Conservation (phyloP, 2,329 filamentous ascomycete genomes). For the Furcasterigmium furcatum region DNA sequence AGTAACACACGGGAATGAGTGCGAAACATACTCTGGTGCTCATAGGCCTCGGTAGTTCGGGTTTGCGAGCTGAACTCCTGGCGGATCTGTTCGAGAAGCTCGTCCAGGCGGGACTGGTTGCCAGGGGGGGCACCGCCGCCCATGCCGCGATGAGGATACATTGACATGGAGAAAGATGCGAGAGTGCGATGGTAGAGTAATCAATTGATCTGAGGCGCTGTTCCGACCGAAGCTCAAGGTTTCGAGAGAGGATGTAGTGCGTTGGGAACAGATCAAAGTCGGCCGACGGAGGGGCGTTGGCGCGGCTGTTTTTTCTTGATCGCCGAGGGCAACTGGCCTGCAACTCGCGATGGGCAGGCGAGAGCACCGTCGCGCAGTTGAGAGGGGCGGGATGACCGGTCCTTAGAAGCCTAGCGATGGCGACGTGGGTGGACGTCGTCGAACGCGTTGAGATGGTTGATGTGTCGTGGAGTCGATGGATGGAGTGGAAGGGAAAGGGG, state of each 20-base stretch:
- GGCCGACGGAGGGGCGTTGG: too few species aligned
- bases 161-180: slow-evolving; percentile 50
- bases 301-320: too few species aligned
- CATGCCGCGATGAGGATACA: slow-evolving; percentile 92
- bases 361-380: too few species aligned
- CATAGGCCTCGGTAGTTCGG: slow-evolving; percentile 79
- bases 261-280: too few species aligned
- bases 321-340: too few species aligned
- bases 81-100: slow-evolving; percentile 88
- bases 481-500: slow-evolving; percentile 3
- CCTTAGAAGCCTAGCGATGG: too few species aligned
- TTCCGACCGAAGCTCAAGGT: too few species aligned
- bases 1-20: too few species aligned
- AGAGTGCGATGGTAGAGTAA: neutral
- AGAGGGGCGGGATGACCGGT: too few species aligned
- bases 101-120: slow-evolving; percentile 68
- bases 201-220: neutral
- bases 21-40: slow-evolving; percentile 74
- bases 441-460: neutral
- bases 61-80: slow-evolving; percentile 86
- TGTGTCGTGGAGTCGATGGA: neutral
- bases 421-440: too few species aligned
- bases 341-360: too few species aligned
- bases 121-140: slow-evolving; percentile 57
- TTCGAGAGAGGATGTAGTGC: too few species aligned